Evolutionary conservation across 2,329 filamentous ascomycete species (phyloP).

Genomic region (Mollisiaceae sp.): DNA sequence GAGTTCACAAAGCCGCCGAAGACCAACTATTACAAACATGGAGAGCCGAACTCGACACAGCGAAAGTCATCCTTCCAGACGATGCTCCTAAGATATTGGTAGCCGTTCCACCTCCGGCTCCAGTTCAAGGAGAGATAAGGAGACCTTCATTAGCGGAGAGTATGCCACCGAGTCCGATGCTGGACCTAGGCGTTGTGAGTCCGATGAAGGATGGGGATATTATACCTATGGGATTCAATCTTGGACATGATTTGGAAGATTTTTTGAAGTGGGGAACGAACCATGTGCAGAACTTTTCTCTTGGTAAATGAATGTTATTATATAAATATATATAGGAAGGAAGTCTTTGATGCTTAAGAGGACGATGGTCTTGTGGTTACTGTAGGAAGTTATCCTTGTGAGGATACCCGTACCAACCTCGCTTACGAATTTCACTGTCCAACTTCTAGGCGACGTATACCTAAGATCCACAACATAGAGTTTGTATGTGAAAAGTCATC

Average conservation of each 20-base stretch:
- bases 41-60: conserved; percentile 11
- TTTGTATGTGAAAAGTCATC: background rate
- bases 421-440: no score
- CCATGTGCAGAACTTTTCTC: conserved; percentile 27
- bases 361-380: no score
- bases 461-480: background rate
- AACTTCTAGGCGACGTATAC: no score
- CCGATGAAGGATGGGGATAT: conserved; percentile 40
- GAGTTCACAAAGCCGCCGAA: background rate
- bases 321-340: background rate
- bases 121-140: background rate
- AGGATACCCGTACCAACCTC: no score
- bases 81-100: background rate
- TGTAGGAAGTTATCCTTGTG: no score
- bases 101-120: background rate
- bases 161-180: conserved; percentile 37
- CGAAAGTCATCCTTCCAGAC: background rate
- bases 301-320: background rate
- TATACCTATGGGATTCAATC: conserved; percentile 65
- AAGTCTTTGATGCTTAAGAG: background rate
- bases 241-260: conserved; percentile 63
- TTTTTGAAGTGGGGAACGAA: conserved; percentile 59
- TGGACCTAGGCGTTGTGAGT: conserved; percentile 25
- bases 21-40: background rate
- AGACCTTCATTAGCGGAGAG: conserved; percentile 20